Evolutionary conservation across 73 alveolate species (phyloP).

Genomic region (Diophrys sp.): DNA sequence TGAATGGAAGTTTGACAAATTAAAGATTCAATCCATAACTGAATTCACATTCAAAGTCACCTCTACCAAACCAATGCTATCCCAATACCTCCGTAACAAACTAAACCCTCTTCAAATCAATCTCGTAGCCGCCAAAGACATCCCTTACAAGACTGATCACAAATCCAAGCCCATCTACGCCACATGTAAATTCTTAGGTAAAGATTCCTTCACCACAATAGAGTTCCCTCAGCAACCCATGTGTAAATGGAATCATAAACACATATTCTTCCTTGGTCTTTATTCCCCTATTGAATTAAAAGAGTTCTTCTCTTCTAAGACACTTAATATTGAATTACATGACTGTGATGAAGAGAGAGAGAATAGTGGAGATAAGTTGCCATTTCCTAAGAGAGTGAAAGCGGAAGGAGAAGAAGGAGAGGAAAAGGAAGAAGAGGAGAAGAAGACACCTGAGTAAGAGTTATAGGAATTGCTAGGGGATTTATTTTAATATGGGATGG

Average conservation of each 20-base stretch:
- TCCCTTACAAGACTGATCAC: conserved; percentile 56
- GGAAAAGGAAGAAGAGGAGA: neutral
- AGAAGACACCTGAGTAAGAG: conserved; percentile 26
- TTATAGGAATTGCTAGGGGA: neutral
- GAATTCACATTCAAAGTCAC: conserved; percentile 33
- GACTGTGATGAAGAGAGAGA: conserved; percentile 57
- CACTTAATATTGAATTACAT: conserved; percentile 52
- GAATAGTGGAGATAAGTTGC: conserved; percentile 17
- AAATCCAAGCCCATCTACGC: conserved; percentile 57
- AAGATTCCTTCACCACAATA: conserved; percentile 24
- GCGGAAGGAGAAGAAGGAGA: neutral
- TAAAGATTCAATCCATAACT: conserved; percentile 27
- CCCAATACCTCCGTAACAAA: conserved; percentile 47
- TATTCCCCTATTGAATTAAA: conserved; percentile 39
- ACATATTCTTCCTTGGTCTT: conserved; percentile 46
- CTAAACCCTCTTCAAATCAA: conserved; percentile 50
- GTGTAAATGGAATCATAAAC: conserved; percentile 56
- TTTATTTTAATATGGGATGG: conserved; percentile 43
- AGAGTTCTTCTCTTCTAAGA: conserved; percentile 39
- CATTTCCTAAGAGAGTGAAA: neutral
- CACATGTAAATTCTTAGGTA: conserved; percentile 39
- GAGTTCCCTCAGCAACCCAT: conserved; percentile 40
- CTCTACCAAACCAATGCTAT: conserved; percentile 27
- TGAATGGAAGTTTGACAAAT: conserved; percentile 46
- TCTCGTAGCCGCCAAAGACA: conserved; percentile 52